A percentile compares a stretch with the other conserved stretches of the same genome.
phyloP scores from a whole-genome alignment of 768 basidiomycete species.

The Tephrocybe sp. region DNA sequence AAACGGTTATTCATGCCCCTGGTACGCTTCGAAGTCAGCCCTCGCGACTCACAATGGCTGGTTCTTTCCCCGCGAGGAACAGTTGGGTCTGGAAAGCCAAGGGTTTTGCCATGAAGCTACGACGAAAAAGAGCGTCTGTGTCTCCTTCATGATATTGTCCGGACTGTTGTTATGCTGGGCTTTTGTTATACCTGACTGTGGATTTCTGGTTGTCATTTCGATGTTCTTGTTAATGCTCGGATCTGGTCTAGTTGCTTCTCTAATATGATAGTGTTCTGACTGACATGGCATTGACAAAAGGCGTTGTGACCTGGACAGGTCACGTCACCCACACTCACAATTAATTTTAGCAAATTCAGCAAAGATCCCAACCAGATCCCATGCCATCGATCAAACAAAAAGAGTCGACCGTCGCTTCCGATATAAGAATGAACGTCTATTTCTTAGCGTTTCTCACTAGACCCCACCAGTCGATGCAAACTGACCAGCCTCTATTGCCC shows the following conservation, averaged over 20 bases:
- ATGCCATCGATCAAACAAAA: slow-evolving; percentile 11
- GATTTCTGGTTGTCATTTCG: slow-evolving; percentile 4
- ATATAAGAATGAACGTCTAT: slow-evolving; percentile 4
- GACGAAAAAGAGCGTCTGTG: slow-evolving; percentile 31
- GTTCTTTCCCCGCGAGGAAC: slow-evolving; percentile 19
- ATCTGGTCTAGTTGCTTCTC: not conserved
- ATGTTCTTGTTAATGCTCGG: not conserved
- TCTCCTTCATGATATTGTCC: slow-evolving; percentile 4
- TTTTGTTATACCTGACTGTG: slow-evolving; percentile 7
- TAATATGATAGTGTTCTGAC: slow-evolving; percentile 3
- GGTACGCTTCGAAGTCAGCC: slow-evolving; percentile 33
- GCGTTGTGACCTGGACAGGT: slow-evolving; percentile 12
- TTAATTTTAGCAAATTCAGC: slow-evolving; percentile 8
- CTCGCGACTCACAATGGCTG: slow-evolving; percentile 30
- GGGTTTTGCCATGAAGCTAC: slow-evolving; percentile 41
- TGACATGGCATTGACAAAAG: slow-evolving; percentile 5
- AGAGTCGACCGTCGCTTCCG: slow-evolving; percentile 8
- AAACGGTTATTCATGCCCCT: slow-evolving; percentile 32
- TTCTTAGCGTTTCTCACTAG: not conserved
- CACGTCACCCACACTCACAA: slow-evolving; percentile 10
- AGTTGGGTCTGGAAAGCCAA: slow-evolving; percentile 38
- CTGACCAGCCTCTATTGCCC: not conserved
- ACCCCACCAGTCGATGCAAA: not conserved
- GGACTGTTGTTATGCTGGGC: slow-evolving; percentile 1
- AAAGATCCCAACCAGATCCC: not conserved